Conservation (phyloP, 2,329 filamentous ascomycete species). For the Hortaea werneckii region DNA sequence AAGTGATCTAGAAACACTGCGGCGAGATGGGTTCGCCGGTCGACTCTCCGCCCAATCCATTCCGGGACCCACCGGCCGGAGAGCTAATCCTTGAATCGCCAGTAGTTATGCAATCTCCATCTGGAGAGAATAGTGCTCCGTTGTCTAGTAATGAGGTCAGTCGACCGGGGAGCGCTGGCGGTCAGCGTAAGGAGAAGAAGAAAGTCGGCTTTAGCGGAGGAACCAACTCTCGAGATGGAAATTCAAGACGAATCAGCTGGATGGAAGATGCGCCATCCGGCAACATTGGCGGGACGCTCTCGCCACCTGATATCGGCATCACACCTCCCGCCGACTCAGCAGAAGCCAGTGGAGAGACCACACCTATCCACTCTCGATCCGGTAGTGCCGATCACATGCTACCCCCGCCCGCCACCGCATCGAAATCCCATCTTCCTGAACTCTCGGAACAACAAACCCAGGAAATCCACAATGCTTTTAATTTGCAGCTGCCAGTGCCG, state of each 20-base stretch:
- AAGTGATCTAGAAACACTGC: not conserved
- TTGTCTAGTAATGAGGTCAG: conserved; percentile 10
- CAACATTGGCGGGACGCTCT: not conserved
- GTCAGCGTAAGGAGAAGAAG: conserved; percentile 11
- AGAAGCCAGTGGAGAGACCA: conserved; percentile 6
- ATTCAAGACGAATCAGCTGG: conserved; percentile 5
- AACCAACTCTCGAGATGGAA: conserved; percentile 4
- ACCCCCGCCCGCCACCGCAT: conserved; percentile 3
- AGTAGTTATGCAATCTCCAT: not conserved
- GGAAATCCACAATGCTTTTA: conserved; percentile 19
- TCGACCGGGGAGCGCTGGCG: conserved; percentile 8
- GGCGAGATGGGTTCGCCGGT: conserved; percentile 2
- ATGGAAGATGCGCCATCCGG: not conserved
- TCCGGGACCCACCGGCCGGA: not conserved
- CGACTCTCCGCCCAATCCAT: conserved; percentile 2
- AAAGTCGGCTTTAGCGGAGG: conserved; percentile 12
- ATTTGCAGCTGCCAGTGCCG: conserved; percentile 11
- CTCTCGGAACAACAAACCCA: conserved; percentile 23
- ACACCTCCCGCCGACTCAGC: conserved; percentile 6
- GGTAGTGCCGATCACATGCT: conserved; percentile 8
- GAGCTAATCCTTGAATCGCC: not conserved
- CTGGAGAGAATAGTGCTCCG: conserved; percentile 4
- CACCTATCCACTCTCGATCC: conserved; percentile 6
- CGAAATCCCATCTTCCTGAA: conserved; percentile 21
- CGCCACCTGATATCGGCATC: conserved; percentile 8